Conservation (phyloP, 805 yeast genomes). For the Candida ovalis region DNA sequence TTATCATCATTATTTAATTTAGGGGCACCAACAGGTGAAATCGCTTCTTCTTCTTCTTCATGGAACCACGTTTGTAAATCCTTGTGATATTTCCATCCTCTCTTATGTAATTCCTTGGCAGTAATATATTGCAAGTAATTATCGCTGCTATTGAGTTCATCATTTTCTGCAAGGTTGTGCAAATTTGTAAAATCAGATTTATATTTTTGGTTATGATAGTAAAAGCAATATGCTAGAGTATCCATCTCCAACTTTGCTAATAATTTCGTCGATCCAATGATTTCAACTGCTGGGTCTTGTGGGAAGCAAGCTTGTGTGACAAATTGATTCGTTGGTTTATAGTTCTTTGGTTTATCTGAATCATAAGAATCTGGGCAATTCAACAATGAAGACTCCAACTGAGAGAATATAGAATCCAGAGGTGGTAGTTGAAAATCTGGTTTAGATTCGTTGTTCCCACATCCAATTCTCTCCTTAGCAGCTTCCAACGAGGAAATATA, state of each 20-base stretch:
- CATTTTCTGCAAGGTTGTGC: constrained; percentile 10
- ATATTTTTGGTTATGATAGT: constrained; percentile 52
- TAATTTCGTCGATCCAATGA: constrained; percentile 54
- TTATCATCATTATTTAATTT: constrained; percentile 6
- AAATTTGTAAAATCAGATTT: constrained; percentile 21
- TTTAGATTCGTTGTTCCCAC: constrained; percentile 29
- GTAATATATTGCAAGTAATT: constrained; percentile 70
- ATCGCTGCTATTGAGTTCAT: constrained; percentile 31
- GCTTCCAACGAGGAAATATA: constrained; percentile 27
- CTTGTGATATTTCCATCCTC: constrained; percentile 81
- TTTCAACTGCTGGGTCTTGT: constrained; percentile 70
- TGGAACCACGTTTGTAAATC: constrained; percentile 79
- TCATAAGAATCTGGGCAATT: constrained; percentile 94
- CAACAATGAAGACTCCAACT: constrained; percentile 72
- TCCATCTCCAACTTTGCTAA: constrained; percentile 76
- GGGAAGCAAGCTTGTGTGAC: constrained; percentile 92
- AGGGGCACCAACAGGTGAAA: constrained; percentile 13
- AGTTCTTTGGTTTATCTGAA: constrained; percentile 73
- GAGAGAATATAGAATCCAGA: constrained; percentile 47
- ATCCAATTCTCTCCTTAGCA: constrained; percentile 30
- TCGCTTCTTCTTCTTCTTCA: constrained; percentile 57
- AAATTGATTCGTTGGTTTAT: constrained; percentile 76
- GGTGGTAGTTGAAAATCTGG: constrained; percentile 50
- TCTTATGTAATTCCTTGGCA: constrained; percentile 69
- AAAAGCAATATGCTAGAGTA: constrained; percentile 88